Base-by-base conservation (phyloP, 2,329 filamentous ascomycete species). In the Monilinia laxa region DNA sequence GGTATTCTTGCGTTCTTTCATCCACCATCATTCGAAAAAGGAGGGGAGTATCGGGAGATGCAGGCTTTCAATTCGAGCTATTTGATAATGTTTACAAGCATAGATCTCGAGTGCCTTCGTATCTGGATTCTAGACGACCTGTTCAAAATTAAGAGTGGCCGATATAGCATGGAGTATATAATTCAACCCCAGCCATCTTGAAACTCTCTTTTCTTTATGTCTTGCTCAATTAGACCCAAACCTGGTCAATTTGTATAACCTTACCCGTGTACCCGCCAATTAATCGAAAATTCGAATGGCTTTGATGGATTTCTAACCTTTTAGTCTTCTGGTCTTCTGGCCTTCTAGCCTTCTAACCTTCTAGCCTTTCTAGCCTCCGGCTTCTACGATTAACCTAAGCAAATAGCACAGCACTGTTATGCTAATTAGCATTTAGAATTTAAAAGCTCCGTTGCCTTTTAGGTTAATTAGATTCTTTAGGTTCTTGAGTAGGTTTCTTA, bases 251-350 rank as follows among this genome's bases (percentile, higher is more conserved):
- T 42, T 42, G 42, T 25, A 14, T 35, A 53, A 65, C 45, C 54
- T 53, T 65, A 65, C 53, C 62, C 62, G 52, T 42, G 55, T 35
- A 47, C 42, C 62, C 62, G 62, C 62, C 40, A 31, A 58, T n/a
- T 51, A 54, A 52, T 53, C 38, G 35, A 65, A 60, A 60, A 59
- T 58, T 42, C 23, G 31, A 35, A 49, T 23, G 35, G 31, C 31
- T 51, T 45, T 40, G 40, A 65, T 35, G 47, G 31, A 49, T 14
- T 16, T 16, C 12, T 42, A 18, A 14, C 38, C 54, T 59, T 65
- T 42, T 59, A 59, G 42, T 25, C 45, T 59, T 49, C 42, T 23
- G 49, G 57, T 28, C 12, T 28, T 25, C 25, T 20, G 28, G 4
- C 18, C 40, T 42, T 16, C 40, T 14, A 42, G 40, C 31, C 31